Percentiles rank a stretch among this genome's conserved stretches.
phyloP scores from a whole-genome alignment of 2,329 filamentous ascomycete genomes.

The Talaromyces sp. region DNA sequence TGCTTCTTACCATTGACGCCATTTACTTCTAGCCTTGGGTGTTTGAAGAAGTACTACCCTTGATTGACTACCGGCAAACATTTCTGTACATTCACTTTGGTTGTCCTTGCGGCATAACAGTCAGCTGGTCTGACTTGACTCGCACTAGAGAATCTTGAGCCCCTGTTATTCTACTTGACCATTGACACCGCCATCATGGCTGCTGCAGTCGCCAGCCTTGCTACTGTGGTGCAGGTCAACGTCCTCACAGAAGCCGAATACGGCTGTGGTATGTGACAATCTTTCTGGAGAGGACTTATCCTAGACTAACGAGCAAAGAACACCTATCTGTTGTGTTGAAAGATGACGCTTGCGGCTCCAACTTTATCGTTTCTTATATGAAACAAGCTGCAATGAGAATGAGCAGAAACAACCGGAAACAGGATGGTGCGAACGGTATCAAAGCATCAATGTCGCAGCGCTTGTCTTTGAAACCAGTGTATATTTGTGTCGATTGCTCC shows the following conservation, averaged over 20 bases:
- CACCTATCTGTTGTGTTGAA: conserved; percentile 39
- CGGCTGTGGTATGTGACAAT: conserved; percentile 39
- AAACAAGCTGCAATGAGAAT: conserved; percentile 17
- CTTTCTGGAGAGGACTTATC: not conserved
- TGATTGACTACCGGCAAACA: not conserved
- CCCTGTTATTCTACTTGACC: not conserved
- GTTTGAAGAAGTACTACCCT: not conserved
- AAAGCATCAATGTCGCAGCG: conserved; percentile 12
- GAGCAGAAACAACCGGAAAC: not conserved
- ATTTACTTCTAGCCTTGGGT: not conserved
- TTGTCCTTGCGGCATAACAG: not conserved
- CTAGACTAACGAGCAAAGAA: conserved; percentile 32
- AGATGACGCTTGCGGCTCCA: conserved; percentile 22
- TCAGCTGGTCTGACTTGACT: conserved; percentile 16
- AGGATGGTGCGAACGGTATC: conserved; percentile 15
- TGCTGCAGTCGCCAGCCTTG: conserved; percentile 24
- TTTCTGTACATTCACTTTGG: not conserved
- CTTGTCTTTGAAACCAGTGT: conserved; percentile 39
- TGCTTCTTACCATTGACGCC: not conserved
- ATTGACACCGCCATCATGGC: conserved; percentile 12
- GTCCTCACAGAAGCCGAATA: conserved; percentile 41
- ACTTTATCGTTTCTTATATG: conserved; percentile 18
- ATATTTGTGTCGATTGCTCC: conserved; percentile 40
- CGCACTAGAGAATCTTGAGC: not conserved
- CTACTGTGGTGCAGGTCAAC: conserved; percentile 35